A percentile compares a stretch with the other conserved stretches of the same genome.
phyloP scores from a whole-genome alignment of 2,329 filamentous ascomycete species.

The Botrytis tulipae region DNA sequence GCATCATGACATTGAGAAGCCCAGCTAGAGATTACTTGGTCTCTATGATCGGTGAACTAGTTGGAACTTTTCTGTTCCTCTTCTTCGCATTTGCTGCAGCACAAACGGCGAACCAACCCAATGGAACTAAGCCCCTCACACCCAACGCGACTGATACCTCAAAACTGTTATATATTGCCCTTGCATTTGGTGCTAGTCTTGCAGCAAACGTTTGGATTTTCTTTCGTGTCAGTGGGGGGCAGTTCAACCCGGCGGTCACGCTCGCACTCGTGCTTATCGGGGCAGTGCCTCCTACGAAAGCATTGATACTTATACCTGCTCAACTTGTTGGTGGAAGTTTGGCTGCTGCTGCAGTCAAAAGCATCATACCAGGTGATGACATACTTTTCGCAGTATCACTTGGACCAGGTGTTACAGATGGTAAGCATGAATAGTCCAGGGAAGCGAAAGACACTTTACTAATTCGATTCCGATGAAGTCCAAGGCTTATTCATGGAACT shows the following conservation, averaged over 20 bases:
- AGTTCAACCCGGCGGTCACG: conserved; percentile 40
- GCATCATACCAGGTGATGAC: conserved; percentile 27
- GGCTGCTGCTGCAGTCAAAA: conserved; percentile 43
- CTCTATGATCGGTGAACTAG: conserved; percentile 48
- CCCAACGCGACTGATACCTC: conserved; percentile 32
- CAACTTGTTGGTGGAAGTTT: conserved; percentile 37
- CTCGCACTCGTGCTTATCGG: conserved; percentile 38
- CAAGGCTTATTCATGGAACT: conserved; percentile 50
- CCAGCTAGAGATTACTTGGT: conserved; percentile 42
- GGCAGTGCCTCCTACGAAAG: conserved; percentile 34
- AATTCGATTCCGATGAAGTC: not conserved
- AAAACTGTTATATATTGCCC: conserved; percentile 40
- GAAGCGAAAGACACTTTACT: not conserved
- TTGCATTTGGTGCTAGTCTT: conserved; percentile 42
- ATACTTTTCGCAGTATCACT: conserved; percentile 18
- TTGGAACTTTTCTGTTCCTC: conserved; percentile 46
- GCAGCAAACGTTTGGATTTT: conserved; percentile 57
- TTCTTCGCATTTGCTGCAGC: conserved; percentile 32
- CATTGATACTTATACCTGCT: conserved; percentile 30
- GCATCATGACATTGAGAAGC: not conserved
- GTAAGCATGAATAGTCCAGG: not conserved
- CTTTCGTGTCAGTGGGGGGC: conserved; percentile 49
- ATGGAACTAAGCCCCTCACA: conserved; percentile 12
- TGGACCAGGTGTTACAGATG: conserved; percentile 6
- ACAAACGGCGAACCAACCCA: conserved; percentile 26